A percentile compares a stretch with the other conserved stretches of the same genome.
phyloP scores from a whole-genome alignment of 1,284 basidiomycete species.

The Ceratobasidium sp. region DNA sequence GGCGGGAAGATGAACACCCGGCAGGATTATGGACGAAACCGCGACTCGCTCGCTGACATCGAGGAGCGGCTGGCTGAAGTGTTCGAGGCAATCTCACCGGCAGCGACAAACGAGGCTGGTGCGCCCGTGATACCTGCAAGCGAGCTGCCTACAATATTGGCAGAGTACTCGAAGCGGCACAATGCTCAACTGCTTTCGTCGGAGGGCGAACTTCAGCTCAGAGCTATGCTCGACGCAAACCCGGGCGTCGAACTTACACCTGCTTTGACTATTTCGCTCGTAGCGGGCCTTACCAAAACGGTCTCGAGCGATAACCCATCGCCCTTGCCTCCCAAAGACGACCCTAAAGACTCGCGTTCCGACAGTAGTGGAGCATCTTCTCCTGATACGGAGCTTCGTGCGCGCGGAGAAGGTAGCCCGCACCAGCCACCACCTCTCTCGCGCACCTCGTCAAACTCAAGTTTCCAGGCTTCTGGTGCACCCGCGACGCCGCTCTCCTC shows the following conservation, averaged over 20 bases:
- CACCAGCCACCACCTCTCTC: constrained; percentile 48
- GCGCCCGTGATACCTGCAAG: constrained; percentile 69
- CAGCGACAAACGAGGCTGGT: constrained; percentile 61
- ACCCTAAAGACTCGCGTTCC: constrained; percentile 51
- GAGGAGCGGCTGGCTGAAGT: constrained; percentile 69
- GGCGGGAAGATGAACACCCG: constrained; percentile 8
- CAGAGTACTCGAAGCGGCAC: constrained; percentile 64
- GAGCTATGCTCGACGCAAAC: constrained; percentile 61
- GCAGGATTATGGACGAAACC: constrained; percentile 47
- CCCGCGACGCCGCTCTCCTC: constrained; percentile 57
- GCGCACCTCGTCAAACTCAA: constrained; percentile 21
- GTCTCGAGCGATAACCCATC: constrained; percentile 45
- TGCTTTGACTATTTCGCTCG: constrained; percentile 65
- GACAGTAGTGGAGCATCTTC: constrained; percentile 45
- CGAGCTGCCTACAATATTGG: constrained; percentile 70
- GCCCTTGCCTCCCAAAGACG: constrained; percentile 56
- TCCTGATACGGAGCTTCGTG: constrained; percentile 53
- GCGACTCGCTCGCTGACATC: constrained; percentile 66
- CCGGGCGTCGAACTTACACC: constrained; percentile 73
- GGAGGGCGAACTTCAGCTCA: constrained; percentile 65
- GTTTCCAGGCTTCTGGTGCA: constrained; percentile 51
- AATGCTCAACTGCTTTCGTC: constrained; percentile 64
- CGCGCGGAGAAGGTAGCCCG: constrained; percentile 57
- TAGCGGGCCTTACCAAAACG: constrained; percentile 59
- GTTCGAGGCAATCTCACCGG: constrained; percentile 67